A percentile compares a stretch with the other conserved stretches of the same genome.
phyloP scores from a whole-genome alignment of 805 yeast species.

The Babjeviella inositovora region DNA sequence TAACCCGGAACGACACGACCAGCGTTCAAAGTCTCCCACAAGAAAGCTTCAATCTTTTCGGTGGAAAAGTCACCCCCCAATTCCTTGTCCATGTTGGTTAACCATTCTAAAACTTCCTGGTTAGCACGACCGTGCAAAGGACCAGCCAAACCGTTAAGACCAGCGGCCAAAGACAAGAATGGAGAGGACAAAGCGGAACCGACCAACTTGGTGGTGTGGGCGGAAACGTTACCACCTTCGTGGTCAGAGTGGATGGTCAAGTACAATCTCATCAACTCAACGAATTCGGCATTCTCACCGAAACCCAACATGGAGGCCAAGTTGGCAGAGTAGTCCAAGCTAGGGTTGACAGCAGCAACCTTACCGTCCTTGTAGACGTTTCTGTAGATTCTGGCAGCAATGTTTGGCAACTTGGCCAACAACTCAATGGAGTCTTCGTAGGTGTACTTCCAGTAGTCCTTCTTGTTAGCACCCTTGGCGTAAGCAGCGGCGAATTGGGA shows the following conservation, averaged over 20 bases:
- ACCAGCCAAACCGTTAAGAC: constrained; percentile 76
- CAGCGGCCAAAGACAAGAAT: constrained; percentile 65
- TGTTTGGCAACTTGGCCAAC: constrained; percentile 67
- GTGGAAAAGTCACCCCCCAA: constrained; percentile 53
- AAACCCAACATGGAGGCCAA: constrained; percentile 41
- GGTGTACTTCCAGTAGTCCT: constrained; percentile 73
- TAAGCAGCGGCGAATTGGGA: constrained; percentile 76
- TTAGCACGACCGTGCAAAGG: constrained; percentile 81
- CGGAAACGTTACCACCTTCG: constrained; percentile 84
- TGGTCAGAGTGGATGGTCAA: constrained; percentile 75
- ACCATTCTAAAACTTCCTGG: constrained; percentile 79
- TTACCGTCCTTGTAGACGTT: constrained; percentile 77
- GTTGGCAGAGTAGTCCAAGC: constrained; percentile 53
- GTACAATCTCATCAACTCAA: constrained; percentile 69
- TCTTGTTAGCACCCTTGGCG: constrained; percentile 69
- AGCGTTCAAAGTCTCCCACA: constrained; percentile 65
- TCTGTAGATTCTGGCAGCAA: constrained; percentile 74
- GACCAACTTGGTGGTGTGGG: constrained; percentile 75
- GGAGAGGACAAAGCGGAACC: constrained; percentile 76
- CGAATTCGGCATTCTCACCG: constrained; percentile 50
- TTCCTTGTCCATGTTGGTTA: constrained; percentile 44
- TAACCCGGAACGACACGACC: constrained; percentile 85
- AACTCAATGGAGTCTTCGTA: constrained; percentile 70
- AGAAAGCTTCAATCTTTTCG: constrained; percentile 56
- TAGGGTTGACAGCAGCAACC: constrained; percentile 27